A percentile compares a stretch with the other conserved stretches of the same genome.
These are phyloP conservation scores for bread wheat (Triticum aestivum) DNA, from an alignment of 176 grass and related monocot genomes.

Conservation along the genomic window DNA sequence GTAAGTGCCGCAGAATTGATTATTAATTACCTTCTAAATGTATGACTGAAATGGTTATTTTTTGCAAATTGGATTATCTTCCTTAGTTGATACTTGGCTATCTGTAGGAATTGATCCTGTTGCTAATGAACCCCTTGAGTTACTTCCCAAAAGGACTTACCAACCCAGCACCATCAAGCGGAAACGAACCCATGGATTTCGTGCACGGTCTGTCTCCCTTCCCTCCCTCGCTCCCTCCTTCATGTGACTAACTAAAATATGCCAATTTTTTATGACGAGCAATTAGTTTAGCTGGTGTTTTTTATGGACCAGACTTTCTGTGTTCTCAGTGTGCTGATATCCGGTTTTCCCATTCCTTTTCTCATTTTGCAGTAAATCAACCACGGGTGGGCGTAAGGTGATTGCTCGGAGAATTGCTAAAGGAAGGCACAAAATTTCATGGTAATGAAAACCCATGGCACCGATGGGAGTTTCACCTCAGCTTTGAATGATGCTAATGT, in stretches of 20 bases:
- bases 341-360: background rate
- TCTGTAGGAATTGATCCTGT: constrained; percentile 62
- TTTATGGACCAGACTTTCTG: background rate
- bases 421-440: constrained; percentile 74
- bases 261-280: background rate
- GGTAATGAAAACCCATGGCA: constrained; percentile 22
- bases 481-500: background rate
- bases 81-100: constrained; percentile 7
- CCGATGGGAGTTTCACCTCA: background rate
- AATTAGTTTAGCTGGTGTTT: background rate
- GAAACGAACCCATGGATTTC: constrained; percentile 84
- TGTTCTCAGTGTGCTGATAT: background rate
- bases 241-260: constrained; percentile 6
- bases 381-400: constrained; percentile 73
- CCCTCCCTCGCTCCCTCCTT: background rate
- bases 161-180: constrained; percentile 89
- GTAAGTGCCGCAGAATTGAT: background rate
- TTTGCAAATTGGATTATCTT: background rate
- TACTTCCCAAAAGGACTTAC: constrained; percentile 84
- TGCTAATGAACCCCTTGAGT: constrained; percentile 56
- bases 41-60: constrained; percentile 15
- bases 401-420: constrained; percentile 85
- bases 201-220: constrained; percentile 61
- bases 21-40: background rate
- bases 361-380: constrained; percentile 51